Conservation (phyloP, 345 rosid species). For the Dimocarpus longan region DNA sequence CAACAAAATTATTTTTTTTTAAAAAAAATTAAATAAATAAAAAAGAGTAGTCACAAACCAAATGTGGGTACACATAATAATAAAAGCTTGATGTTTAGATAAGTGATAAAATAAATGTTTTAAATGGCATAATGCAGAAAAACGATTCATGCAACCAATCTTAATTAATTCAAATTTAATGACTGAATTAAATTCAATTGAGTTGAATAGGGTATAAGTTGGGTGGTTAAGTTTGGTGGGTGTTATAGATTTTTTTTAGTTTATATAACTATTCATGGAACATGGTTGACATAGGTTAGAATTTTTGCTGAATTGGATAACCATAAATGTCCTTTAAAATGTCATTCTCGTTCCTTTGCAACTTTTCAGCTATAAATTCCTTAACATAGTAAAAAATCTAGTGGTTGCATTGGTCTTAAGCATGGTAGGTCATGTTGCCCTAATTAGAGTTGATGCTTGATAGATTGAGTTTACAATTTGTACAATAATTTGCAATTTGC, state of each 20-base stretch:
- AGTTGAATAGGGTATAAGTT: constrained; percentile 8
- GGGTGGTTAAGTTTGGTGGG: constrained; percentile 12
- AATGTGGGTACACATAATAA: no score
- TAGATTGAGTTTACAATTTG: background rate
- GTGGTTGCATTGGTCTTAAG: background rate
- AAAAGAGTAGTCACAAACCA: no score
- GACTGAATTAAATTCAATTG: background rate
- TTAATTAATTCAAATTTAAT: background rate
- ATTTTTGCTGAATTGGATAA: background rate
- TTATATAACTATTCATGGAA: background rate
- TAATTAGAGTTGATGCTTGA: background rate
- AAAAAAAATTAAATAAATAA: no score
- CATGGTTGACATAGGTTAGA: constrained; percentile 6
- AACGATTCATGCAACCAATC: background rate
- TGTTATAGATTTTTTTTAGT: background rate
- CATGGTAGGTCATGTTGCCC: background rate
- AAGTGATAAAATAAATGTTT: background rate
- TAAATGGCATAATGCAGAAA: background rate
- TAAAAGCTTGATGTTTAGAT: no score
- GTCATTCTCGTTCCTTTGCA: background rate
- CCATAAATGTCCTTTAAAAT: constrained; percentile 9
- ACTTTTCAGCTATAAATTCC: background rate
- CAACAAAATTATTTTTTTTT: no score
- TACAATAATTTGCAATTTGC: no score
- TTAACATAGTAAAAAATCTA: background rate